phyloP scores from a whole-genome alignment of 805 yeast genomes.

The Starmerella vitae region DNA sequence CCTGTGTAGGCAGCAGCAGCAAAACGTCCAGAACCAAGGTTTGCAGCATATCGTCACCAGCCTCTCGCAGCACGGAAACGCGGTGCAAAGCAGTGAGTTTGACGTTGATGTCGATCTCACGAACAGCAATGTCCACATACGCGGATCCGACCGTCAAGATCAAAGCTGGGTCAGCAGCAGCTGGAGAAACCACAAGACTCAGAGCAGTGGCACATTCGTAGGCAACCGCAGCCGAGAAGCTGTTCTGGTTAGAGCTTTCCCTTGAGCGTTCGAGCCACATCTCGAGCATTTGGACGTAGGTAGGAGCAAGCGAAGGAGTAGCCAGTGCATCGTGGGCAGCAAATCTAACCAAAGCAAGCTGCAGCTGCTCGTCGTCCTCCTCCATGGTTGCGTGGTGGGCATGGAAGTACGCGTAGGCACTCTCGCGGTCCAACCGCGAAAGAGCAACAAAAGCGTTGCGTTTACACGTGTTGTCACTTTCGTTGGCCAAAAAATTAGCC shows the following conservation, averaged over 20 bases:
- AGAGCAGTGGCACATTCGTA: constrained; percentile 87
- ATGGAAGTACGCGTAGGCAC: constrained; percentile 71
- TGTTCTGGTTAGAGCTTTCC: constrained; percentile 27
- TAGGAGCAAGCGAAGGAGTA: constrained; percentile 50
- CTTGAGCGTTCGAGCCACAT: constrained; percentile 38
- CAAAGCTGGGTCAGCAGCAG: constrained; percentile 46
- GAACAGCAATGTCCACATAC: constrained; percentile 75
- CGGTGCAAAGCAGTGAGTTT: constrained; percentile 84
- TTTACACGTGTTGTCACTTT: constrained; percentile 85
- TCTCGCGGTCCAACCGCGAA: constrained; percentile 67
- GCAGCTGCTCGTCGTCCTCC: constrained; percentile 66
- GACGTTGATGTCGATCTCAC: constrained; percentile 90
- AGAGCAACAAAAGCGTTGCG: constrained; percentile 89
- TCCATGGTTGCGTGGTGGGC: constrained; percentile 48
- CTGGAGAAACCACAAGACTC: no score
- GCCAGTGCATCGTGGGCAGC: constrained; percentile 65
- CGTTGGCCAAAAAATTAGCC: constrained; percentile 56
- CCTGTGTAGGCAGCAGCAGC: constrained; percentile 75
- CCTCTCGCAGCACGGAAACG: constrained; percentile 57
- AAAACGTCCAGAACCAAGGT: constrained; percentile 75
- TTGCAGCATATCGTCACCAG: constrained; percentile 78
- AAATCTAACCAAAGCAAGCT: constrained; percentile 81
- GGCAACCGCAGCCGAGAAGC: constrained; percentile 35
- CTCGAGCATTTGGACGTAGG: constrained; percentile 57
- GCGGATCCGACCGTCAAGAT: constrained; percentile 70